Base-by-base conservation (phyloP, 176 grass and related monocot species). In the Alopecurus myosuroides region DNA sequence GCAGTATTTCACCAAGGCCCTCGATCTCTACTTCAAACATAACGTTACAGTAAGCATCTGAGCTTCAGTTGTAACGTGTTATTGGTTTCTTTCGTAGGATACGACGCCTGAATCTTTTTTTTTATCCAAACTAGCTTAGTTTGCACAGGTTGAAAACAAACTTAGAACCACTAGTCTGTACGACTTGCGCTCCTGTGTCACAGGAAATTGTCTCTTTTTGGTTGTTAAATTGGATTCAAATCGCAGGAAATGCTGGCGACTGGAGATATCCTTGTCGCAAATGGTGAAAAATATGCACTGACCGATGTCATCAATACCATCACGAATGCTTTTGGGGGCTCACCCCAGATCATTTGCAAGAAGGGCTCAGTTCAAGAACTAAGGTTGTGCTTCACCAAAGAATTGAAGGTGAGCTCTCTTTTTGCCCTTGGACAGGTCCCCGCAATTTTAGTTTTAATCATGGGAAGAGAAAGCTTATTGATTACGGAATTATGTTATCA, bases 331-430 rank as follows among this genome's bases (percentile, higher is more conserved):
- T 98, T 98, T 90, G 93, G 96, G 44, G 93, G 87, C 50, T 80
- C 77, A 28, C 93, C 93, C 1, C 80, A 88, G 49, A 85, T 98
- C 67, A 37, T 90, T 35, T 98, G 96, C 70, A 98, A 85, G 64
- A 82, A 71, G 30, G 93, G 89, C 37, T 93, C 96, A 40, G n/a
- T 98, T 49, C 0, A 92, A 87, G 96, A 98, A 90, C 83, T 95
- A 42, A 95, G 89, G 76, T 85, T 98, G 81, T 98, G 96, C 86
- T 95, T 98, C 25, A 68, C 90, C 82, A 98, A 98, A 83, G 88
- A 98, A 87, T 89, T 95, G 70, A 91, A 92, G 91, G 96, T 98
- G 31, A 86, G 78, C 37, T 61, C 56, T 86, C 22, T 28, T 84
- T 84, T 88, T 74, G 14, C 23, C 14, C 6, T 33, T 37, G 22